Base-by-base conservation (phyloP, 306 rosid genomes). In the Vigna reflexopilosa region DNA sequence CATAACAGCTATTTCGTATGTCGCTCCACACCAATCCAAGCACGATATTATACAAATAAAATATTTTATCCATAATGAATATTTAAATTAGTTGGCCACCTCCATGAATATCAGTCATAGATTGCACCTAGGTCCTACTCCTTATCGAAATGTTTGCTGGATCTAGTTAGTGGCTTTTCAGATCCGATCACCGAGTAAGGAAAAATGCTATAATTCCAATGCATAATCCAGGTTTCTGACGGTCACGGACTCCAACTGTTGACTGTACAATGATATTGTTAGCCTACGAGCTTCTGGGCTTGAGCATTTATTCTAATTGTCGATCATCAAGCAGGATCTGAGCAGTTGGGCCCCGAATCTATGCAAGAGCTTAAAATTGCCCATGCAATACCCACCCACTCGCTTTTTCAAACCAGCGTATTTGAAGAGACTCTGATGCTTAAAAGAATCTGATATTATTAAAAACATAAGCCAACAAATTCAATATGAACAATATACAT, bases 401-500 rank as follows among this genome's bases (percentile, higher is more conserved):
- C 19, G 73, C 30, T 38, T 70, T 57, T 50, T 3, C 16, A 36
- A 36, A 64, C 44, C 45, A 38, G 45, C 58, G 20, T 68, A 62
- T 59, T 75, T 36, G 56, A 75, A 55, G 75, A 67, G 70, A 47
- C 74, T 26, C 64, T 26, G 30, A 64, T 13, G 9, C 71, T 73
- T 13, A 45, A 66, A 75, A 58, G 28, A 70, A 71, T 80, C n/a
- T 44, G 73, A 77, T 77, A 77, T 84, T 59, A 77, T 77, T 70
- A 73, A 67, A 77, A 81, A 84, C 82, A 72, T 16, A 34, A 51
- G 64, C 75, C 80, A 61, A 36, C 55, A 67, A 66, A 81, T 70
- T 67, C 73, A 79, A 49, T 76, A 54, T 67, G 69, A 76, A 79
- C 73, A 84, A 75, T 89, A 85, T 79, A 84, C 83, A 82, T 67